Base-by-base conservation (phyloP, 768 basidiomycete species). In the Cyathus striatus region DNA sequence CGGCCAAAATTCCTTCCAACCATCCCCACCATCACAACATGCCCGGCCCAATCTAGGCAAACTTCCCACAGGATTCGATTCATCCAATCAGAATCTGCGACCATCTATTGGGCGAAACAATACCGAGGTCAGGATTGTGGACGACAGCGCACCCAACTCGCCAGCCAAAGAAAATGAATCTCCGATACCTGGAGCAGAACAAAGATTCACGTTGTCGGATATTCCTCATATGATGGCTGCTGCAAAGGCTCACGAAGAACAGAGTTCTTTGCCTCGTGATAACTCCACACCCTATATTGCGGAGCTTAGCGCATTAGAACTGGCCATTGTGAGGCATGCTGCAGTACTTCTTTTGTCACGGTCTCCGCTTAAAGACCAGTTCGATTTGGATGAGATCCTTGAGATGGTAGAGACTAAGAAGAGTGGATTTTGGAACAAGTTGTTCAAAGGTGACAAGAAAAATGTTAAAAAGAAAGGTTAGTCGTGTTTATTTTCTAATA, bases 361-460 rank as follows among this genome's bases (percentile, higher is more conserved):
- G 49, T 90, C 86, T 3, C 80, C 86, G 7, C 63, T 98, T 23
- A 79, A 75, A 50, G 88, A 91, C 47, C 78, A 86, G 41, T 81
- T 92, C 43, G 92, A 95, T 51, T 56, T 97, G 51, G 96, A 98
- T 47, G 96, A 99, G 58, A 72, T 98, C 41, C 61, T 97, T 51
- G 95, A 98, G 64, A 70, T 96, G 60, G 79, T 99, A 22, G 94
- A 97, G 61, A 72, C 72, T 17, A 90, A 95, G 74, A 97, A 95
- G 73, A 83, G 80, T 47, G 87, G 86, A 16, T 96, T 96, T 65
- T 99, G 93, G 93, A 88, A 89, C 49, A 91, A 93, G 63, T 63
- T 97, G 14, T 97, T 99, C 72, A 97, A 96, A 62, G 79, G 77
- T 14, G 84, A 93, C 49, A 91, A 95, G 78, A 94, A 94, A 68